Evolutionary conservation across 1,139 yeast species (phyloP), one percentile per base, ranked within the genome.

Genomic region (Debaryomyces coudertii): DNA sequence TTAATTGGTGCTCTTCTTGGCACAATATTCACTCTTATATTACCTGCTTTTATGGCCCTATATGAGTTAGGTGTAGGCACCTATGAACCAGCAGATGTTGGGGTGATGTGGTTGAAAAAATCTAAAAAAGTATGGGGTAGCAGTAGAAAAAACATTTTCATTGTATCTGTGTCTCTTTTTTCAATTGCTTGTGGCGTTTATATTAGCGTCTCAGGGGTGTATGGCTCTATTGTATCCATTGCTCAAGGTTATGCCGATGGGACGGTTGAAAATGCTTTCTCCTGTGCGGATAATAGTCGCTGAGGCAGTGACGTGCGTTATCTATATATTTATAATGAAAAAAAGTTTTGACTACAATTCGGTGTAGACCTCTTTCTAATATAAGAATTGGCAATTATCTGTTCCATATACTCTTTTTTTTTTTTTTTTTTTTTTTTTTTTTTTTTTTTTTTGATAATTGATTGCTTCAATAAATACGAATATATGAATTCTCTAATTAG

Each of bases 11-110:
- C 47, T 7, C 46, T 50, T 34, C 40, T 50, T 23, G 54, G 54
- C 2, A 36, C 54, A 18, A 18, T 31, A 20, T 51, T 50, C 30
- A 42, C 51, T 3, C 43, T 51, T 23, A 50, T 51, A 16, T 14
- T 51, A 29, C 54, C 54, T n/a, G 53, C 45, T 2, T 46, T 40
- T 24, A 34, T 51, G 50, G 52, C 47, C 7, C 34, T 51, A 30
- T 49, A 43, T 18, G 50, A 49, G 37, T 36, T 43, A 24, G 37
- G 29, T 28, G 20, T 11, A 11, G 29, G 22, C 3, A 7, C 27
- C 12, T 5, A 31, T 18, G 39, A 24, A 6, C n/a, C 28, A 2
- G 18, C 28, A 25, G 16, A 33, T 31, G 14, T 3, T 18, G 28
- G 34, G 14, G 44, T 7, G 30, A 41, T 14, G 9, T 35, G 44